Evolutionary conservation across 352 stramenopile genomes (phyloP).

Genomic region (Phytophthora cryptogea): DNA sequence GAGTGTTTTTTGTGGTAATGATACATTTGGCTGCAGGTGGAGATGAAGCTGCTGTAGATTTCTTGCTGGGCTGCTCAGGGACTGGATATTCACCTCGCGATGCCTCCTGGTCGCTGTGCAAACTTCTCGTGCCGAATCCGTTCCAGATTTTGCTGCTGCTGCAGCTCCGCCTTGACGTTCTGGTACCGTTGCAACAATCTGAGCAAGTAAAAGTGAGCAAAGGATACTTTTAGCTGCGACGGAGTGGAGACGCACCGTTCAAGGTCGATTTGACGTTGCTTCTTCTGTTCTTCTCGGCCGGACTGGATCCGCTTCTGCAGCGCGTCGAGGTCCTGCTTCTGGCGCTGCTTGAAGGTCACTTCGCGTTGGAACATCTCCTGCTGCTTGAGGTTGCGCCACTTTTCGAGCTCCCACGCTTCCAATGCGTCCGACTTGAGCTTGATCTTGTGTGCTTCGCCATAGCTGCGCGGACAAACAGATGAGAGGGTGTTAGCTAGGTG

Average conservation of each 20-base stretch:
- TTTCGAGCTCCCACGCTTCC: constrained; percentile 95
- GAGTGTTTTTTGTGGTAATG: constrained; percentile 20
- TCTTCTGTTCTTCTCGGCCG: constrained; percentile 94
- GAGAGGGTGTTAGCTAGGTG: not conserved
- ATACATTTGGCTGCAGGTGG: constrained; percentile 13
- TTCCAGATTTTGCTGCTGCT: constrained; percentile 95
- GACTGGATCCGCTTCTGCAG: constrained; percentile 95
- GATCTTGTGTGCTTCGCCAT: constrained; percentile 96
- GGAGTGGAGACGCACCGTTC: constrained; percentile 60
- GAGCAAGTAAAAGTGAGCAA: constrained; percentile 1
- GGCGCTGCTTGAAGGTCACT: constrained; percentile 93
- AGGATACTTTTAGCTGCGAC: not conserved
- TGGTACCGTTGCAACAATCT: constrained; percentile 93
- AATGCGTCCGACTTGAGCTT: constrained; percentile 95
- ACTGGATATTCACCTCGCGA: constrained; percentile 18
- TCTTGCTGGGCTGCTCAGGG: not conserved
- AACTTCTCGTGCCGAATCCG: constrained; percentile 88
- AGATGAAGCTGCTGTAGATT: not conserved
- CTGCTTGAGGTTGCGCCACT: constrained; percentile 94
- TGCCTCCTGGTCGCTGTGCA: constrained; percentile 42
- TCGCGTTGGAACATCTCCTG: constrained; percentile 95
- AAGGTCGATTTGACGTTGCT: constrained; percentile 93
- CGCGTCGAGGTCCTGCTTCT: constrained; percentile 93
- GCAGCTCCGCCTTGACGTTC: constrained; percentile 95
- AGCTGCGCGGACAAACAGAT: constrained; percentile 40